Evolutionary conservation across 2,329 filamentous ascomycete genomes (phyloP).

Genomic region (Diaporthe destruens): DNA sequence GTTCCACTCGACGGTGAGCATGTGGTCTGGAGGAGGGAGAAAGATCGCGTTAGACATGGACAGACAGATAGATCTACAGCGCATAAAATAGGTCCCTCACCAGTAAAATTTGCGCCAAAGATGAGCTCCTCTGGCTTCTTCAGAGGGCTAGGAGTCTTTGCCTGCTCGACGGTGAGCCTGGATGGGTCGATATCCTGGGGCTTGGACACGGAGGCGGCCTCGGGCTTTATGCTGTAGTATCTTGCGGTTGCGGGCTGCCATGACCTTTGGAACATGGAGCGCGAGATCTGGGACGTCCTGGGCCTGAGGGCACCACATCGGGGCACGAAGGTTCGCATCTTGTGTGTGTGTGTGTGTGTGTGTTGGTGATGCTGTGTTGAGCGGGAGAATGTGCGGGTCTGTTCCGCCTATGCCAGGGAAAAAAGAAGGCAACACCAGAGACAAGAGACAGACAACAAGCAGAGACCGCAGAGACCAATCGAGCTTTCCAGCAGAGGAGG

Average conservation of each 20-base stretch:
- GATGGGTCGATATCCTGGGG: slow-evolving; percentile 80
- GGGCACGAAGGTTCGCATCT: slow-evolving; percentile 61
- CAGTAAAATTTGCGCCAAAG: slow-evolving; percentile 92
- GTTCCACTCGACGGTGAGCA: slow-evolving; percentile 96
- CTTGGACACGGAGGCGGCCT: slow-evolving; percentile 62
- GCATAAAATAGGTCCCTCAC: slow-evolving; percentile 61
- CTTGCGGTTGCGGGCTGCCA: slow-evolving; percentile 50
- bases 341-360: slow-evolving; percentile 51
- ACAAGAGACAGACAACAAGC: neutral
- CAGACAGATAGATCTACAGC: neutral
- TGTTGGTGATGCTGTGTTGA: neutral
- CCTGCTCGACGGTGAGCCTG: slow-evolving; percentile 81
- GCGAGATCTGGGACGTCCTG: slow-evolving; percentile 49
- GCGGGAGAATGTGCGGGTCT: neutral
- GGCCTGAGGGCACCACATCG: slow-evolving; percentile 55
- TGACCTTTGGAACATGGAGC: slow-evolving; percentile 48
- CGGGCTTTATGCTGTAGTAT: slow-evolving; percentile 66
- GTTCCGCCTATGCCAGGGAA: neutral
- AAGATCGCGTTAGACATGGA: neutral
- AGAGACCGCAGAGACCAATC: slow-evolving; percentile 15
- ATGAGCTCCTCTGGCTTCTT: slow-evolving; percentile 84
- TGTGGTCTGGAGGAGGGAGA: slow-evolving; percentile 78
- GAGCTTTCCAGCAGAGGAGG: slow-evolving; percentile 7
- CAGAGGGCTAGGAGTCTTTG: slow-evolving; percentile 79
- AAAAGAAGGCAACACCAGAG: neutral